Base-by-base conservation (phyloP, 202 grass and related monocot genomes). In the Zoysia matrella region DNA sequence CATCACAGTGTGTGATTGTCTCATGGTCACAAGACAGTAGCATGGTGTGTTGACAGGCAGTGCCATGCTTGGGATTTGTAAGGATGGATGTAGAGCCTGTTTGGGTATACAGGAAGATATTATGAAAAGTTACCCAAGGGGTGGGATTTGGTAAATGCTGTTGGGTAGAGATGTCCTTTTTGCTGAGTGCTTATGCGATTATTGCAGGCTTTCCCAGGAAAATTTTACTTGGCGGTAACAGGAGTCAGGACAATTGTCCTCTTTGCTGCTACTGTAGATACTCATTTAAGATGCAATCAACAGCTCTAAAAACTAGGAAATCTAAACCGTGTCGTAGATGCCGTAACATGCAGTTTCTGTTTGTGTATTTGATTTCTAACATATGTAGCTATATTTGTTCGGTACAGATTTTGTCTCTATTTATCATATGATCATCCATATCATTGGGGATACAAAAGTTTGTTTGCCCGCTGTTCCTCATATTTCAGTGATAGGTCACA, bases 391-490 rank as follows among this genome's bases (percentile, higher is more conserved):
- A 11, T 45, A 7, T 52, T 76, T 16, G 12, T 56, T 76, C 52
- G 58, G 13, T 65, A 11, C 54, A 39, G 30, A 36, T 18, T 47
- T 83, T 78, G 12, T 43, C 39, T 10, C 47, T 69, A 73, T 62
- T 5, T 39, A 80, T 73, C 57, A 79, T 6, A n/a, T 30, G 41
- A 43, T 88, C 46, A 74, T 81, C 62, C 51, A 74, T 75, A 79
- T 57, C 47, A 88, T 78, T 11, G n/a, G 51, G 30, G 15, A 54
- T n/a, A 22, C 3, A 5, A 66, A 55, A 67, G 48, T 76, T 82
- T 60, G 36, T 30, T 76, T 15, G 50, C 77, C 49, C 12, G 52
- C n/a, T 39, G 47, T 46, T n/a, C 16, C 18, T 7, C 9, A 71
- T 4, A 40, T 11, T 58, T 40, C 57, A 71, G 30, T 36, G 10